Conservation (phyloP, 345 rosid species). For the Pugionium dolabratum region DNA sequence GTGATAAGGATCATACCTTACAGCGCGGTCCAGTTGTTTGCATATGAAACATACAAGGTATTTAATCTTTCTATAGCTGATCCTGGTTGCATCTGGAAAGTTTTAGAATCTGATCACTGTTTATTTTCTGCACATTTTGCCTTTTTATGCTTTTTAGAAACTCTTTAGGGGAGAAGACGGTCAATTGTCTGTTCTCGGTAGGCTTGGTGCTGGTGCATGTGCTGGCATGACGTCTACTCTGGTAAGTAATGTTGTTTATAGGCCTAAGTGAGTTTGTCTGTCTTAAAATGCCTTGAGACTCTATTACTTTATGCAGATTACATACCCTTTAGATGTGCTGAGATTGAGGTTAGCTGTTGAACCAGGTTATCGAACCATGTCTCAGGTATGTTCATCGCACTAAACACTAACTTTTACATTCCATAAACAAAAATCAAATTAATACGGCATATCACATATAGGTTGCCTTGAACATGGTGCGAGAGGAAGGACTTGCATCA, state of each 20-base stretch:
- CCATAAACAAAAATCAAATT: background rate
- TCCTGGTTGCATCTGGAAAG: conserved; percentile 21
- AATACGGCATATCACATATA: conserved; percentile 32
- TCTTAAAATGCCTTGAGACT: background rate
- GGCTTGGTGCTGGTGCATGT: conserved; percentile 98
- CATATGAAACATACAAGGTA: conserved; percentile 94
- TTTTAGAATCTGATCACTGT: background rate
- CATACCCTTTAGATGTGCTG: conserved; percentile 89
- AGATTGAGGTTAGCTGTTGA: conserved; percentile 90
- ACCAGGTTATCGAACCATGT: conserved; percentile 76
- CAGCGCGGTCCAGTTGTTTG: conserved; percentile 91
- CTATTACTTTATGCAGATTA: conserved; percentile 48
- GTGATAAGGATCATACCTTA: conserved; percentile 90
- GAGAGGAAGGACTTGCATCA: conserved; percentile 84
- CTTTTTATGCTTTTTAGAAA: conserved; percentile 52
- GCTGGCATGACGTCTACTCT: conserved; percentile 99
- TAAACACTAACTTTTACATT: background rate
- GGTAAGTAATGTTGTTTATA: conserved; percentile 49
- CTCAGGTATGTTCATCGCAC: conserved; percentile 54
- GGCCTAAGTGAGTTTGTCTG: conserved; percentile 15
- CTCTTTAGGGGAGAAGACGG: conserved; percentile 80
- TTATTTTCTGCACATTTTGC: conserved; percentile 20
- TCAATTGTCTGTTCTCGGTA: conserved; percentile 78
- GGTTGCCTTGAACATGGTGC: conserved; percentile 82
- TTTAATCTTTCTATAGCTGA: background rate